Percentiles rank a stretch among this genome's conserved stretches.
phyloP scores from a whole-genome alignment of 1,139 yeast genomes.

The Candida albicans region DNA sequence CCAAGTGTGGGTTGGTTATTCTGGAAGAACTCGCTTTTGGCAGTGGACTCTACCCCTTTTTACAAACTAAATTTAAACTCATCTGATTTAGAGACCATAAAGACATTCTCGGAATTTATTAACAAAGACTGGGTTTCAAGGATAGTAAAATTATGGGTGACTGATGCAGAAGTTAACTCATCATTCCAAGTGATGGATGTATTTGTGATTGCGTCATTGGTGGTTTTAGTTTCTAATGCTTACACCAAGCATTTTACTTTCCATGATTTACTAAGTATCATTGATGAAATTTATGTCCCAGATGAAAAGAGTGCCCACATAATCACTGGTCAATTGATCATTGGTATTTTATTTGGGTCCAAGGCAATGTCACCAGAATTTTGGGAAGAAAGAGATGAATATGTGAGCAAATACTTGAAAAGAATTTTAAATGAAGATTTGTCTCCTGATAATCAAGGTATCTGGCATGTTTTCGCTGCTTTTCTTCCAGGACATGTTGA shows the following conservation, averaged over 20 bases:
- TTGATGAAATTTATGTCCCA: conserved; percentile 52
- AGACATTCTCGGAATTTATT: conserved; percentile 45
- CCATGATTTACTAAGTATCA: conserved; percentile 50
- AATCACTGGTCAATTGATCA: conserved; percentile 58
- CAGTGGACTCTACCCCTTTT: conserved; percentile 33
- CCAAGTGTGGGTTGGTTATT: conserved; percentile 71
- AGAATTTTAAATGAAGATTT: conserved; percentile 58
- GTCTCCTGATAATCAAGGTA: conserved; percentile 71
- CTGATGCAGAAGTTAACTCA: conserved; percentile 63
- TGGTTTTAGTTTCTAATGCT: conserved; percentile 46
- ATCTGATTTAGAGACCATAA: conserved; percentile 41
- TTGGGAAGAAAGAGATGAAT: conserved; percentile 43
- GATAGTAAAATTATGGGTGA: conserved; percentile 56
- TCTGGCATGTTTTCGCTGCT: conserved; percentile 80
- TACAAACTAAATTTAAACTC: conserved; percentile 32
- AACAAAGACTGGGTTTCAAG: conserved; percentile 59
- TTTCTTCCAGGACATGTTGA: conserved; percentile 71
- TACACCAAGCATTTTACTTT: conserved; percentile 32
- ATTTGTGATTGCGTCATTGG: conserved; percentile 47
- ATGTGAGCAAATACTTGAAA: conserved; percentile 43
- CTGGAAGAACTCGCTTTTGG: conserved; percentile 67
- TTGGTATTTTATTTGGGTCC: conserved; percentile 57
- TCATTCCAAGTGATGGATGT: conserved; percentile 66
- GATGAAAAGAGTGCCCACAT: conserved; percentile 69
- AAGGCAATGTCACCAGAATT: conserved; percentile 31